Evolutionary conservation across 768 basidiomycete species (phyloP).

Genomic region (Amanita rimosa): DNA sequence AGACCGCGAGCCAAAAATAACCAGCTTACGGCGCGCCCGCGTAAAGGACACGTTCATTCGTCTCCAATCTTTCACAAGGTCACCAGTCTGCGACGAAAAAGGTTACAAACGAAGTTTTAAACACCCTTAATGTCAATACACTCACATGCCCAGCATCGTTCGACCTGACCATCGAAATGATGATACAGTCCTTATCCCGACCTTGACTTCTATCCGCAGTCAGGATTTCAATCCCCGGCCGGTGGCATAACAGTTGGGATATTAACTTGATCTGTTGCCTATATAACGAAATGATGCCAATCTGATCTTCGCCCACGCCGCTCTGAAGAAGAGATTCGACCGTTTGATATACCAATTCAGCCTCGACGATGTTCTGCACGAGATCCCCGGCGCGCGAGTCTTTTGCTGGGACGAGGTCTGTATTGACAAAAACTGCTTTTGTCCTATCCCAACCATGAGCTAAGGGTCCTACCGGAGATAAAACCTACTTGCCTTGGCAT

Average conservation of each 20-base stretch:
- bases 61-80: slow-evolving; percentile 91
- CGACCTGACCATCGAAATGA: slow-evolving; percentile 87
- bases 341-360: slow-evolving; percentile 53
- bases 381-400: slow-evolving; percentile 83
- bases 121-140: slow-evolving; percentile 4
- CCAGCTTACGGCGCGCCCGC: slow-evolving; percentile 79
- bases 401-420: slow-evolving; percentile 65
- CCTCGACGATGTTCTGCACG: slow-evolving; percentile 84
- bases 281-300: slow-evolving; percentile 88
- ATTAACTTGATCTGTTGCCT: slow-evolving; percentile 93
- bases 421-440: slow-evolving; percentile 90
- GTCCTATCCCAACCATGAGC: slow-evolving; percentile 35
- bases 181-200: slow-evolving; percentile 88
- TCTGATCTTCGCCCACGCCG: slow-evolving; percentile 58
- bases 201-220: slow-evolving; percentile 94
- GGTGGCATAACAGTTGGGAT: slow-evolving; percentile 44
- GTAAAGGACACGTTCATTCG: slow-evolving; percentile 96
- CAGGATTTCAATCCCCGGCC: slow-evolving; percentile 63
- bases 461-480: background rate
- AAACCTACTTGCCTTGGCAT: slow-evolving; percentile 42
- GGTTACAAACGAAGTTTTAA: background rate
- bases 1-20: slow-evolving; percentile 80
- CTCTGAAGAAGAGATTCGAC: slow-evolving; percentile 50
- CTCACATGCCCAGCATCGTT: slow-evolving; percentile 69
- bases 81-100: slow-evolving; percentile 56